Conservation (phyloP, 1,284 basidiomycete genomes). For the Trametes pubescens region DNA sequence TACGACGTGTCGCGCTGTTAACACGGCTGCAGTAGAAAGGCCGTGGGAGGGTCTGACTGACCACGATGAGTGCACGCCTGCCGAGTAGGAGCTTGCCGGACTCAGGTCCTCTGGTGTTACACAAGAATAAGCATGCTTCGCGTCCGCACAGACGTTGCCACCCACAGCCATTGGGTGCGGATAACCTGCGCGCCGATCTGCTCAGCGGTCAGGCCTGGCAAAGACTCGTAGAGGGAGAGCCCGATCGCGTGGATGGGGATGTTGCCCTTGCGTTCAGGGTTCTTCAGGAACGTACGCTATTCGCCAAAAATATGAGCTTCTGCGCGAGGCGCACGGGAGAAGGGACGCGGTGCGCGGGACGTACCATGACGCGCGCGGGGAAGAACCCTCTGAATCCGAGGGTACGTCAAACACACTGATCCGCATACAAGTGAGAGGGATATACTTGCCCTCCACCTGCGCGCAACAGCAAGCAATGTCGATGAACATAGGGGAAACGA, state of each 20-base stretch:
- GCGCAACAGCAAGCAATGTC: slow-evolving; percentile 15
- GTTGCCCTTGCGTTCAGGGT: slow-evolving; percentile 74
- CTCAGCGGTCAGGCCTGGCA: slow-evolving; percentile 79
- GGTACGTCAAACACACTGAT: slow-evolving; percentile 31
- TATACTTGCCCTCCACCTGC: slow-evolving; percentile 79
- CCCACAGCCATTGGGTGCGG: slow-evolving; percentile 93
- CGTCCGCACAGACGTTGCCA: not conserved
- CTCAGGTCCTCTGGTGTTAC: slow-evolving; percentile 59
- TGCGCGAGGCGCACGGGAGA: not conserved
- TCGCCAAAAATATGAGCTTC: not conserved
- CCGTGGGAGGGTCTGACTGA: slow-evolving; percentile 39
- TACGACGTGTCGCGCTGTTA: not conserved
- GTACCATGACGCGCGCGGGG: slow-evolving; percentile 89
- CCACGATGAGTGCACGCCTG: slow-evolving; percentile 83
- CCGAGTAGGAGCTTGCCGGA: slow-evolving; percentile 80
- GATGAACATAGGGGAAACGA: not conserved
- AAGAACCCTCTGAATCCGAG: slow-evolving; percentile 80
- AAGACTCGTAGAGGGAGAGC: slow-evolving; percentile 89
- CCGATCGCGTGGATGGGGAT: slow-evolving; percentile 94
- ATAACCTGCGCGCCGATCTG: slow-evolving; percentile 87
- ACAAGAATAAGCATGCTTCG: not conserved
- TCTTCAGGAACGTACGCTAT: slow-evolving; percentile 88
- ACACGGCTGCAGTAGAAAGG: not conserved
- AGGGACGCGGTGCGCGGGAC: slow-evolving; percentile 29
- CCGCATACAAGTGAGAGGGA: slow-evolving; percentile 23